Evolutionary conservation across 257 asterid species (phyloP).

Genomic region (Solanum phureja): DNA sequence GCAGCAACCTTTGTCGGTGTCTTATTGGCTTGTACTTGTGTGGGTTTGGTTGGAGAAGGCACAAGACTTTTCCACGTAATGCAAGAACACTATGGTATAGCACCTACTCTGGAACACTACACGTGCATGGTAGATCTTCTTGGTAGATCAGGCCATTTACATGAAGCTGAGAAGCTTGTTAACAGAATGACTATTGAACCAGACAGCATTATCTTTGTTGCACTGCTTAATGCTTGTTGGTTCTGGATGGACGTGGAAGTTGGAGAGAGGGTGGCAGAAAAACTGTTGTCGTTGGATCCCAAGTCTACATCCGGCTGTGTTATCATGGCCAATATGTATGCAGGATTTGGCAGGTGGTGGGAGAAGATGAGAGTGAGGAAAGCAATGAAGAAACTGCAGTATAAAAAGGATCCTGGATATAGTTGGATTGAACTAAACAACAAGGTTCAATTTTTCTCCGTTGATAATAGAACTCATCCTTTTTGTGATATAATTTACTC

Average conservation of each 20-base stretch:
- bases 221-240: conserved; percentile 65
- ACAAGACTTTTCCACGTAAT: conserved; percentile 36
- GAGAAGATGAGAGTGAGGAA: conserved; percentile 44
- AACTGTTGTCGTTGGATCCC: conserved; percentile 30
- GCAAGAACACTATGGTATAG: conserved; percentile 32
- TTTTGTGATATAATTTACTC: conserved; percentile 24
- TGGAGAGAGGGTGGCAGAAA: conserved; percentile 45
- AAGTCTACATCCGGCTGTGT: conserved; percentile 30
- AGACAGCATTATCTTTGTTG: conserved; percentile 39
- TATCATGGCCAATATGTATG: conserved; percentile 72
- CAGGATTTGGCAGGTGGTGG: conserved; percentile 54
- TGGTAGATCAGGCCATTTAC: conserved; percentile 56
- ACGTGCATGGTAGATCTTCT: conserved; percentile 73
- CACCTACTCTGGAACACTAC: conserved; percentile 61
- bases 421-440: conserved; percentile 67
- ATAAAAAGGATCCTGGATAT: conserved; percentile 66
- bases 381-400: conserved; percentile 26
- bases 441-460: conserved; percentile 41
- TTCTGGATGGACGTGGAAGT: conserved; percentile 46
- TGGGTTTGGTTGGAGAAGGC: conserved; percentile 46
- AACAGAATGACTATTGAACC: conserved; percentile 39
- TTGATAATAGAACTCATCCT: conserved; percentile 38
- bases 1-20: conserved; percentile 68
- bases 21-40: conserved; percentile 51
- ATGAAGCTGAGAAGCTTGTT: conserved; percentile 60